phyloP scores from a whole-genome alignment of 2,329 filamentous ascomycete genomes.

The Fusarium kyushuense region DNA sequence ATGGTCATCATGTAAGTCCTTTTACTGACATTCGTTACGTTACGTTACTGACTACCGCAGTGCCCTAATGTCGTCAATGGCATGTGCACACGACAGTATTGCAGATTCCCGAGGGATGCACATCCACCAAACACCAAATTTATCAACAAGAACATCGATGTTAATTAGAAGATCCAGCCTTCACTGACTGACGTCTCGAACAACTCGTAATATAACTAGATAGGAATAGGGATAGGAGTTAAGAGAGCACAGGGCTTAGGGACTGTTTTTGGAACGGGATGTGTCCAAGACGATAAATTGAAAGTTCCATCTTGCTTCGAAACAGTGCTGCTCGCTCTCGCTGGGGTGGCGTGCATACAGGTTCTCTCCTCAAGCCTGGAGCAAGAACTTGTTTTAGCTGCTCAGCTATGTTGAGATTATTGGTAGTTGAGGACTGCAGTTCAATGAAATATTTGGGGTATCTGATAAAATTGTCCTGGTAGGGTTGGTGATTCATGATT shows the following conservation, averaged over 20 bases:
- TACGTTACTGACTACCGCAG: slow-evolving; percentile 50
- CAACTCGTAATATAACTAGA: slow-evolving; percentile 1
- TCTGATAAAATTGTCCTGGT: not conserved
- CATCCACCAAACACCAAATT: slow-evolving; percentile 70
- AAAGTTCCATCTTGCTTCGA: not conserved
- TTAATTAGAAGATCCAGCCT: slow-evolving; percentile 45
- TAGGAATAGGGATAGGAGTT: not conserved
- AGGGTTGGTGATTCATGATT: not conserved
- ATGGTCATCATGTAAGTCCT: slow-evolving; percentile 70
- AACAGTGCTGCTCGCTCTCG: not conserved
- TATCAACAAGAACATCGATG: slow-evolving; percentile 53
- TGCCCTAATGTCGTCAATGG: slow-evolving; percentile 66
- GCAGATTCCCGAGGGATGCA: slow-evolving; percentile 65
- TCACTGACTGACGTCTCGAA: not conserved
- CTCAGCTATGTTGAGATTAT: not conserved
- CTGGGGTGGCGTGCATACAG: not conserved
- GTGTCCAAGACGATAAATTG: not conserved
- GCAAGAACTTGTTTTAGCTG: not conserved
- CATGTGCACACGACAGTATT: slow-evolving; percentile 65
- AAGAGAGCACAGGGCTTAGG: not conserved
- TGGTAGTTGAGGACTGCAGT: not conserved
- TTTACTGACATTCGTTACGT: not conserved
- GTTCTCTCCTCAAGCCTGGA: not conserved
- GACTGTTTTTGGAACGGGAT: not conserved
- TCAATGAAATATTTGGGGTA: not conserved